Evolutionary conservation across 2,329 filamentous ascomycete species (phyloP), one percentile per base, ranked within the genome.

Genomic region (Beauveria sp.): DNA sequence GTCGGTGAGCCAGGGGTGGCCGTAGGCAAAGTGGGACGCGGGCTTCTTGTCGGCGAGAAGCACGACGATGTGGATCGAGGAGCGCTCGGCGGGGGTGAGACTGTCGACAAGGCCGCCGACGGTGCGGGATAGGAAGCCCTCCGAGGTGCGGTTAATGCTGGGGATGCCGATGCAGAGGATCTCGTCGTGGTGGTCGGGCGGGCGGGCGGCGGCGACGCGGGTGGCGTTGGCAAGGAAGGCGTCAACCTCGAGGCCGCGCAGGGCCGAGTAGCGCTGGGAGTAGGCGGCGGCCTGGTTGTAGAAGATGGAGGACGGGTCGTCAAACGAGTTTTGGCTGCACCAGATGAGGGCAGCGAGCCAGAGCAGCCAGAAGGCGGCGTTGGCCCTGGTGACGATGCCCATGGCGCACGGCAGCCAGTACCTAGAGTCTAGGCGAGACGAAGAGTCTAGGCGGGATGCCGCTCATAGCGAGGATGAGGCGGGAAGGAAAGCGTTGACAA

Each of bases 221-320:
- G 51, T 62, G n/a, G 47, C 26, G 58, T 59, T 47, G 40, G 43
- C 64, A 46, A 69, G 65, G 61, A 62, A 71, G 46, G n/a, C 63
- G 54, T 70, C 67, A 18, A 68, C 71, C 46, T 73, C 68, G 40
- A 61, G 59, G 24, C 66, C 62, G 38, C 72, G 69, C 1, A 62
- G 20, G 16, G 62, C 60, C 0, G 71, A 73, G 64, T 68, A 72
- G 40, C 65, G 64, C 30, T 65, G 67, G 7, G 63, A 14, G 62
- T 72, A 73, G 53, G 72, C 72, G 30, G 63, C 60, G 28, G 49
- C 38, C 30, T 65, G 63, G 63, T 70, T 64, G 66, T 69, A 74
- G 64, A 74, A 74, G 62, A 72, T 63, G 5, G 72, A 74, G 2
- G 70, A 70, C 6, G 72, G 72, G 63, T 74, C 72, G 62, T 74